Evolutionary conservation across 1,284 basidiomycete species (phyloP).

Genomic region (Malassezia dermatis): DNA sequence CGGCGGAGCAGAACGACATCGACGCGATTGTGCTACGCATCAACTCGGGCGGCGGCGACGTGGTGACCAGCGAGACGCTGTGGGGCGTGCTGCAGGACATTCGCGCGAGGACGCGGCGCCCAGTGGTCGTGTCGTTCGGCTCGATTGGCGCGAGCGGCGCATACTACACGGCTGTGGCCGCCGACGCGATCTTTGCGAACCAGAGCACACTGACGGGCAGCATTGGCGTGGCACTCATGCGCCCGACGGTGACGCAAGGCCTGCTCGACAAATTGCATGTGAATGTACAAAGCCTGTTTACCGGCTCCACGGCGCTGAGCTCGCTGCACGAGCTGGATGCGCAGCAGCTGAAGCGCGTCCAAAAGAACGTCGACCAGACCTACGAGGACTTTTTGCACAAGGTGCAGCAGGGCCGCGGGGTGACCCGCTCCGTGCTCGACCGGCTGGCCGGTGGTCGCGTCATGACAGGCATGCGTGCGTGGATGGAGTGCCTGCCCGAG

Average conservation of each 20-base stretch:
- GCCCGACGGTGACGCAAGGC: slow-evolving; percentile 48
- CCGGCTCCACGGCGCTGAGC: slow-evolving; percentile 46
- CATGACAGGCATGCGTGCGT: slow-evolving; percentile 49
- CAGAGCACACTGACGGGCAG: slow-evolving; percentile 50
- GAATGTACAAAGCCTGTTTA: slow-evolving; percentile 48
- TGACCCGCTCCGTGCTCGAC: slow-evolving; percentile 47
- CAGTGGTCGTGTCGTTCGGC: slow-evolving; percentile 50
- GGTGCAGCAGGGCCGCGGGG: slow-evolving; percentile 48
- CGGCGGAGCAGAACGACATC: slow-evolving; percentile 48
- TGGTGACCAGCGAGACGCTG: slow-evolving; percentile 49
- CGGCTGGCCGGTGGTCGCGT: slow-evolving; percentile 49
- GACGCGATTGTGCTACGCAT: slow-evolving; percentile 49
- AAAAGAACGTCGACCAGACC: slow-evolving; percentile 47
- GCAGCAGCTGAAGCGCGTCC: slow-evolving; percentile 41
- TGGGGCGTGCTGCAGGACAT: slow-evolving; percentile 49
- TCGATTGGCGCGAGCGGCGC: slow-evolving; percentile 49
- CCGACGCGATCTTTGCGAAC: slow-evolving; percentile 45
- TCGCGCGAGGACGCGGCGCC: slow-evolving; percentile 45
- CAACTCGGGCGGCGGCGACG: slow-evolving; percentile 50
- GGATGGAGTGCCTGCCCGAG: slow-evolving; percentile 32
- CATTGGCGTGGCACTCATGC: slow-evolving; percentile 49
- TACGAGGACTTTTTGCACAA: slow-evolving; percentile 43
- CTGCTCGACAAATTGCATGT: slow-evolving; percentile 49
- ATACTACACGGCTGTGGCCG: slow-evolving; percentile 44
- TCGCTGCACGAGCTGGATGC: slow-evolving; percentile 43